phyloP scores from a whole-genome alignment of 768 basidiomycete species.

The Crepidotus variabilis region DNA sequence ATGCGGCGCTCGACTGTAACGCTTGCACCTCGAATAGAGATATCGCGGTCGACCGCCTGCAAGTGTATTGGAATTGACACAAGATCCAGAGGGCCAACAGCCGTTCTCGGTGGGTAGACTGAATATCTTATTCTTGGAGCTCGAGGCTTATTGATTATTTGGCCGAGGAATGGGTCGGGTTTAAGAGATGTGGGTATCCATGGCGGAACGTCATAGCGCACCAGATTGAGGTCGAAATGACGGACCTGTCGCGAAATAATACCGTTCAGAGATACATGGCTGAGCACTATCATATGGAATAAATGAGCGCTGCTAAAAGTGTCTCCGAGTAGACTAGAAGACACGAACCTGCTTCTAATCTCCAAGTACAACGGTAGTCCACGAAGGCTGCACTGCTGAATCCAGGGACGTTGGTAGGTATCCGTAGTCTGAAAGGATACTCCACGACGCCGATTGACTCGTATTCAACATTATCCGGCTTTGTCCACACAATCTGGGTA shows the following conservation, averaged over 20 bases:
- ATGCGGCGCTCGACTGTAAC: constrained; percentile 73
- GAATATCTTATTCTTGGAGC: constrained; percentile 58
- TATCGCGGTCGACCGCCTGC: constrained; percentile 52
- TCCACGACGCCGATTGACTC: constrained; percentile 63
- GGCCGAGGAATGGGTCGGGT: constrained; percentile 34
- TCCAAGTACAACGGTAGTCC: constrained; percentile 79
- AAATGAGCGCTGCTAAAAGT: background rate
- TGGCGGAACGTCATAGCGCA: constrained; percentile 62
- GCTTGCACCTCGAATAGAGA: constrained; percentile 59
- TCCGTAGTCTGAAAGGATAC: constrained; percentile 63
- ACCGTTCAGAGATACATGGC: constrained; percentile 59
- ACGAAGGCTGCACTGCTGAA: constrained; percentile 71
- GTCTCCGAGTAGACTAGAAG: constrained; percentile 4
- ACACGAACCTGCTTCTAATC: constrained; percentile 73
- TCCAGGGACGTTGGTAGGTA: constrained; percentile 61
- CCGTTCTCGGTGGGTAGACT: constrained; percentile 47
- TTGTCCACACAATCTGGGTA: constrained; percentile 65
- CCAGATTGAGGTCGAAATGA: constrained; percentile 68
- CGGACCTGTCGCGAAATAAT: constrained; percentile 68
- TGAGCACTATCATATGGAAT: constrained; percentile 39
- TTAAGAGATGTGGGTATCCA: constrained; percentile 32
- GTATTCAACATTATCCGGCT: constrained; percentile 53
- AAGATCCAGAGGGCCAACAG: constrained; percentile 72
- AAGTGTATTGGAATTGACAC: constrained; percentile 63
- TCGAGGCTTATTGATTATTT: constrained; percentile 50